A percentile compares a stretch with the other conserved stretches of the same genome.
Conservation (phyloP, 2,329 filamentous ascomycete species). For the Neonectria ditissima region DNA sequence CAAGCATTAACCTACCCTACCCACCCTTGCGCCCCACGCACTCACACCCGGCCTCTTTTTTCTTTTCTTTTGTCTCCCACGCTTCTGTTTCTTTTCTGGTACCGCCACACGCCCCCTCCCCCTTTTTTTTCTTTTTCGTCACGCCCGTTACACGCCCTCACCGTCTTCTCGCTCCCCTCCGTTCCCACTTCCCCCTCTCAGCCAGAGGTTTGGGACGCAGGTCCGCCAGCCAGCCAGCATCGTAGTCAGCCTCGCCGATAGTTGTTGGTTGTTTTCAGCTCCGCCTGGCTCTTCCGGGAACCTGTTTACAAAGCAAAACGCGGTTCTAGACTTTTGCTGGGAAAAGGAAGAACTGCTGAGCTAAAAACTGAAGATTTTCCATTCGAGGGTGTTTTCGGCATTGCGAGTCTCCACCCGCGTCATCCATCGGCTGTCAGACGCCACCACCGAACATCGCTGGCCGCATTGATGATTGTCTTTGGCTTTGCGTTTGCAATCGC, state of each 20-base stretch:
- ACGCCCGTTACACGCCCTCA: constrained; percentile 5
- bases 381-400: constrained; percentile 14
- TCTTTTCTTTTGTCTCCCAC: not conserved
- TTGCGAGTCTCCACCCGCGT: constrained; percentile 34
- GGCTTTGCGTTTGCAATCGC: not conserved
- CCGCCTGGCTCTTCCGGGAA: not conserved
- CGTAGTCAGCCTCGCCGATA: not conserved
- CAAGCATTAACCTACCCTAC: not conserved
- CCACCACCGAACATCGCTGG: constrained; percentile 25
- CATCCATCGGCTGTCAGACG: constrained; percentile 42
- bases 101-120: not conserved
- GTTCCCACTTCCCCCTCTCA: not conserved
- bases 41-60: not conserved
- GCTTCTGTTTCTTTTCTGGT: not conserved
- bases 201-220: not conserved
- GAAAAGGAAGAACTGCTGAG: constrained; percentile 1
- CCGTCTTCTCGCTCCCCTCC: not conserved
- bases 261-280: too few relatives aligned
- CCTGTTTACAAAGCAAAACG: not conserved
- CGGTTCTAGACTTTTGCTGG: not conserved
- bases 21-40: not conserved
- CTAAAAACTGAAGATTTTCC: constrained; percentile 9
- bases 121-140: too few relatives aligned
- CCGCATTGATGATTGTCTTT: not conserved
- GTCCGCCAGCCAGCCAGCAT: too few relatives aligned